Base-by-base conservation (phyloP, 352 stramenopile species). In the Phytophthora parvispora region DNA sequence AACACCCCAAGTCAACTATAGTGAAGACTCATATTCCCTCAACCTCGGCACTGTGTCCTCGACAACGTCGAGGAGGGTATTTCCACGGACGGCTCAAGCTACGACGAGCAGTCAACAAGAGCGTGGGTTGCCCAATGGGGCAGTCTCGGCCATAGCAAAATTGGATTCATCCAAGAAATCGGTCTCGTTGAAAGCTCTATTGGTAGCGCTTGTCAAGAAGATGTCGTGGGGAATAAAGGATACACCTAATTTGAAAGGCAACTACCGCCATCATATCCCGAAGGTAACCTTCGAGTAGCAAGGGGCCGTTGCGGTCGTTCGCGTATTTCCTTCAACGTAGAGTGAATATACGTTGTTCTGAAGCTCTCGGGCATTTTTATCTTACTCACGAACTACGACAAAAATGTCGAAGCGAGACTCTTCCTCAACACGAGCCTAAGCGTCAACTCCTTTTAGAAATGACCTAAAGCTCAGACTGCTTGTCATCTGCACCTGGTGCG, bases 381-480 rank as follows among this genome's bases (percentile, higher is more conserved):
- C 32, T 9, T 15, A 38, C 3, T 38, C 12, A 13, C 16, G n/a
- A n/a, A n/a, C n/a, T n/a, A n/a, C n/a, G n/a, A n/a, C n/a, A n/a
- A n/a, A n/a, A n/a, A n/a, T n/a, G n/a, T n/a, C n/a, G n/a, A n/a
- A n/a, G n/a, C n/a, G n/a, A n/a, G n/a, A n/a, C n/a, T n/a, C n/a
- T n/a, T n/a, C n/a, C n/a, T n/a, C n/a, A n/a, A n/a, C n/a, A n/a
- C n/a, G n/a, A n/a, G n/a, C n/a, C n/a, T n/a, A n/a, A 38, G 32
- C 32, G 12, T 38, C 32, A 38, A 13, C 36, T 43, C 31, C 31
- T 43, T 18, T 43, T 15, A n/a, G 4, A 18, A 42, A 18, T 6
- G 34, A 9, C 22, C 50, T 69, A 69, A 20, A 72, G 47, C 58
- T 76, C 68, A 25, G 62, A 34, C 16, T 72, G 40, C 22, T 66